Percentiles rank a stretch among this genome's conserved stretches.
These are phyloP conservation scores for Phaffia rhodozyma DNA, from an alignment of 1,284 basidiomycete species.

Conservation along the genomic window DNA sequence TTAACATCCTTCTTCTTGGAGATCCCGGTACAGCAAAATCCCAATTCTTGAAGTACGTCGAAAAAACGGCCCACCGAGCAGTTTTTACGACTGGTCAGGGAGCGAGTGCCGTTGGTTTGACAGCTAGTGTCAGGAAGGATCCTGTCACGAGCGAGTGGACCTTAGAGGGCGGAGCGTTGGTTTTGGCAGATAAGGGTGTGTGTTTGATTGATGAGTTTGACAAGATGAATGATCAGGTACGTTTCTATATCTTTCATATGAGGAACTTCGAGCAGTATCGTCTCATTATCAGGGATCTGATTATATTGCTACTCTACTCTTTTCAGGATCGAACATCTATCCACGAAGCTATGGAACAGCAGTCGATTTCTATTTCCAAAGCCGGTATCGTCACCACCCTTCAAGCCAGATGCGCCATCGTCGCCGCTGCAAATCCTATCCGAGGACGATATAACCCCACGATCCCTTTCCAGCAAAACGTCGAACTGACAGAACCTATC, in stretches of 20 bases:
- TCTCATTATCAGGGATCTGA: neutral
- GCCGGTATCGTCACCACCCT: slow-evolving; percentile 95
- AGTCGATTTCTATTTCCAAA: slow-evolving; percentile 98
- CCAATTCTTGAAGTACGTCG: slow-evolving; percentile 97
- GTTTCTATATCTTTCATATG: slow-evolving; percentile 8
- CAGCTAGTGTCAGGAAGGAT: slow-evolving; percentile 94
- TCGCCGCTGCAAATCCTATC: slow-evolving; percentile 95
- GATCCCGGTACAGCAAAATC: slow-evolving; percentile 99
- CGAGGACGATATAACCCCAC: slow-evolving; percentile 94
- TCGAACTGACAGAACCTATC: slow-evolving; percentile 96
- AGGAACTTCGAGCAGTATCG: neutral
- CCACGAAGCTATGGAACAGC: slow-evolving; percentile 99
- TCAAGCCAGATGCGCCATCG: slow-evolving; percentile 91
- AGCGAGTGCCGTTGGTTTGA: slow-evolving; percentile 94
- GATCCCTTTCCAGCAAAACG: slow-evolving; percentile 95
- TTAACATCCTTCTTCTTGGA: slow-evolving; percentile 88
- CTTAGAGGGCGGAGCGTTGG: slow-evolving; percentile 91
- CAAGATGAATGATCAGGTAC: slow-evolving; percentile 93
- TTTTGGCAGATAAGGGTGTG: slow-evolving; percentile 96
- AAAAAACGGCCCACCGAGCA: slow-evolving; percentile 93
- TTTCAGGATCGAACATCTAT: slow-evolving; percentile 75
- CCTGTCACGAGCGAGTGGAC: slow-evolving; percentile 98
- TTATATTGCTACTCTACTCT: neutral
- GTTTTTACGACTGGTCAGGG: slow-evolving; percentile 99
- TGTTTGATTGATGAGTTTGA: slow-evolving; percentile 99